Evolutionary conservation across 441 rosid genomes (phyloP), one percentile per base, ranked within the genome.

Genomic region (Adansonia gregorii): DNA sequence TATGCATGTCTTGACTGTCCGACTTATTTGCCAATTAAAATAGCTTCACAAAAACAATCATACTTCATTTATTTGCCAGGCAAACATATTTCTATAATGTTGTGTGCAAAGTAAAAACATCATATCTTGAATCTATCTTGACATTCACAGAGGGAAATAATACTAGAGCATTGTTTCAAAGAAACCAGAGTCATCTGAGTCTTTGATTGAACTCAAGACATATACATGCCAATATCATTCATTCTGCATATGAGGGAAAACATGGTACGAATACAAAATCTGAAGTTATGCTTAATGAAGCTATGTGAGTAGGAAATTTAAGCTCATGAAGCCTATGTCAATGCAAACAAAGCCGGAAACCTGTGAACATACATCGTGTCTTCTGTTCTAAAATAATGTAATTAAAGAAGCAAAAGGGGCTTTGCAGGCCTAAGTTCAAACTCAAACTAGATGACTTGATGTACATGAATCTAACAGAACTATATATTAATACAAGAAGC

Each of bases 391-490:
- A 8, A 45, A 46, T 67, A 20, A 17, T 67, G 17, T 20, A 46
- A 46, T 46, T n/a, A 6, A 67, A 46, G 55, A 20, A 45, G 54
- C 14, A 46, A 67, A 20, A 45, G 17, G 31, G 14, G 31, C 72
- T 67, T 4, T 19, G 55, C 35, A 45, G 14, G 72, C 55, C 72
- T 45, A 45, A 67, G 35, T 46, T 67, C 35, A 67, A 48, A 67
- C 22, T 45, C 35, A 55, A 72, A 55, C 64, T 9, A 72, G 64
- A 72, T 10, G 24, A 52, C 60, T 52, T 1, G 63, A 15, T 48
- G 19, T 71, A 72, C 4, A 43, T 39, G 51, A 65, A 67, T 72
- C 70, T 51, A 45, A 69, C 52, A 63, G 11, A 66, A 46, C 31
- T 41, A 51, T 39, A 19, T 41, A 39, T 70, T 73, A 64, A 15